phyloP scores from a whole-genome alignment of 345 rosid species.

The Melaleuca alternifolia region DNA sequence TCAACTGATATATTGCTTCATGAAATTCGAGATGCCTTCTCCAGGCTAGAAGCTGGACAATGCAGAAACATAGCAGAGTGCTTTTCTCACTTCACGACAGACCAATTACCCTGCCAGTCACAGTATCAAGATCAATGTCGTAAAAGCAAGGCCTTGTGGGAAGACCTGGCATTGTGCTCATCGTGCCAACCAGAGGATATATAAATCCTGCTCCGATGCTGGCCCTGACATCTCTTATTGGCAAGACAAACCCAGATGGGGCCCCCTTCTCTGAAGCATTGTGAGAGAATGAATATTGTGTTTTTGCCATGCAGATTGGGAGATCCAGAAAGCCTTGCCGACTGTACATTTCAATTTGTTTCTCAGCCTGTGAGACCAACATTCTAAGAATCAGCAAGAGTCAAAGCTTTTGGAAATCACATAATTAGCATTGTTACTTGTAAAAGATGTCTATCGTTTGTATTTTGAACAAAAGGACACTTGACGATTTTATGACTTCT shows the following conservation, averaged over 20 bases:
- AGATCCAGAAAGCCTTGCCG: conserved; percentile 77
- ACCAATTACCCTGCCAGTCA: conserved; percentile 78
- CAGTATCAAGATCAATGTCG: conserved; percentile 76
- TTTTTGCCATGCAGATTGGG: conserved; percentile 99
- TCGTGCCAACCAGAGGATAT: conserved; percentile 88
- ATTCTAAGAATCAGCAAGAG: background rate
- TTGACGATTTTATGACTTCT: background rate
- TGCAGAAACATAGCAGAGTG: background rate
- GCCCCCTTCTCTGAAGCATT: conserved; percentile 82
- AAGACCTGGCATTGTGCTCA: conserved; percentile 99
- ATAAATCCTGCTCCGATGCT: conserved; percentile 98
- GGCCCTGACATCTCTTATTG: conserved; percentile 88
- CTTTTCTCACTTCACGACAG: conserved; percentile 38
- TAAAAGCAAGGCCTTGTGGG: conserved; percentile 98
- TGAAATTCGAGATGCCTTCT: background rate
- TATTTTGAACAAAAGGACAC: background rate
- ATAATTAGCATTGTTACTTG: background rate
- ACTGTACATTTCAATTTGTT: conserved; percentile 90
- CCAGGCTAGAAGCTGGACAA: background rate
- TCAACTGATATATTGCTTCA: background rate
- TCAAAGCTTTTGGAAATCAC: background rate
- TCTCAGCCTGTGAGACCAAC: conserved; percentile 67
- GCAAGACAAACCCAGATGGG: conserved; percentile 69
- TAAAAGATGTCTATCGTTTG: background rate
- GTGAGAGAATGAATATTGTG: conserved; percentile 91